These are phyloP conservation scores for Aureobasidium uvarum DNA, from an alignment of 2,329 filamentous ascomycete genomes.

Conservation along the genomic window DNA sequence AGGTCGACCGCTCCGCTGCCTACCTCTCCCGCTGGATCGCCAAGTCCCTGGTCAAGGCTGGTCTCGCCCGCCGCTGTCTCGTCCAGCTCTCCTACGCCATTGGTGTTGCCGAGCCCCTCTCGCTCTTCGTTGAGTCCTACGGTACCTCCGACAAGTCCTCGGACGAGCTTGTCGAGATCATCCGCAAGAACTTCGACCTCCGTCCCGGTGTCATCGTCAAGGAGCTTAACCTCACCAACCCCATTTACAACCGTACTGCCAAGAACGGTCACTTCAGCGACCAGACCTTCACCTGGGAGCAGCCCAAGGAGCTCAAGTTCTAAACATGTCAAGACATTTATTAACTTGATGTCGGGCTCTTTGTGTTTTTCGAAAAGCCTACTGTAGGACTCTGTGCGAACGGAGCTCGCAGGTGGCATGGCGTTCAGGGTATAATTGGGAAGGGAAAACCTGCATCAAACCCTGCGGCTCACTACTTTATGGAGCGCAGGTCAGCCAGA, in stretches of 20 bases:
- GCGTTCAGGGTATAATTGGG: constrained; percentile 18
- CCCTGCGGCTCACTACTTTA: constrained; percentile 21
- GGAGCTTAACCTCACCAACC: constrained; percentile 90
- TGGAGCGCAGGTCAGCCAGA: constrained; percentile 26
- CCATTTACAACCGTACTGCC: constrained; percentile 96
- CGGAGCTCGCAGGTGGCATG: not conserved
- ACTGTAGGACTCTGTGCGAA: constrained; percentile 16
- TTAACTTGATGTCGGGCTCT: constrained; percentile 17
- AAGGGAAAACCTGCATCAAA: constrained; percentile 17
- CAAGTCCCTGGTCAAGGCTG: constrained; percentile 90
- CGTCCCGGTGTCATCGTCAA: constrained; percentile 97
- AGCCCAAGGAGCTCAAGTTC: constrained; percentile 91
- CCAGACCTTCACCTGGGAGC: constrained; percentile 97
- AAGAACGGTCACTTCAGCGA: constrained; percentile 99
- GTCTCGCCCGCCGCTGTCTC: constrained; percentile 85
- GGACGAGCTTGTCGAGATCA: constrained; percentile 92
- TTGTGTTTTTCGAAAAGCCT: constrained; percentile 18
- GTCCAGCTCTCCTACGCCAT: constrained; percentile 99
- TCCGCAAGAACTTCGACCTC: constrained; percentile 95
- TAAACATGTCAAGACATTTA: constrained; percentile 53
- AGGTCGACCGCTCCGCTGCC: constrained; percentile 97
- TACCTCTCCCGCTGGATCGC: constrained; percentile 98
- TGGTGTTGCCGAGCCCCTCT: constrained; percentile 95
- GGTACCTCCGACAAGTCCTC: constrained; percentile 87
- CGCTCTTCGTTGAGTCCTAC: constrained; percentile 97